Evolutionary conservation across 331 rosid genomes (phyloP).

Genomic region (Saraca asoca): DNA sequence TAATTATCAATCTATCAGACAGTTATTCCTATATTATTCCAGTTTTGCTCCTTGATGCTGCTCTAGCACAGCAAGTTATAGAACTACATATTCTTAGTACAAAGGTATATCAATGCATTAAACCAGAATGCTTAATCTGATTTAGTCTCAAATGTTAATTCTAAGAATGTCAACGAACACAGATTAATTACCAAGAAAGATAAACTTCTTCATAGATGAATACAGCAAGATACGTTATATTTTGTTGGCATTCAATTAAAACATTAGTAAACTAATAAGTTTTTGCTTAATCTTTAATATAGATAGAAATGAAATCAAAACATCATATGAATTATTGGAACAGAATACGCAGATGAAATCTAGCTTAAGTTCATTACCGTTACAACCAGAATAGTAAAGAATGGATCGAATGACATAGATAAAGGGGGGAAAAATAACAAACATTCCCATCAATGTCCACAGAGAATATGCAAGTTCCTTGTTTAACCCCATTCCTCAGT

Average conservation of each 20-base stretch:
- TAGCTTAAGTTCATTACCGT: not conserved
- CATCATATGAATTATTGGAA: not conserved
- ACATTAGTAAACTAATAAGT: not conserved
- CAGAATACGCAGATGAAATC: not conserved
- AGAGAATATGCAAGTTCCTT: not conserved
- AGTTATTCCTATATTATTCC: conserved; percentile 3
- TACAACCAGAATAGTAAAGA: not conserved
- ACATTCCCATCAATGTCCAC: not conserved
- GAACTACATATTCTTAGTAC: no score
- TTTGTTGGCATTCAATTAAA: not conserved
- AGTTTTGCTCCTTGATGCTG: not conserved
- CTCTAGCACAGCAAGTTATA: not conserved
- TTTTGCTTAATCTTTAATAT: no score
- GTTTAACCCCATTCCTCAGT: not conserved
- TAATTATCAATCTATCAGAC: not conserved
- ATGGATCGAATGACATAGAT: not conserved
- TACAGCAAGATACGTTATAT: no score
- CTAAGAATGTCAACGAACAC: not conserved
- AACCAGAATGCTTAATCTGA: no score
- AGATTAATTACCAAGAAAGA: not conserved
- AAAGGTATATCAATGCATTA: no score
- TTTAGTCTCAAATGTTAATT: not conserved
- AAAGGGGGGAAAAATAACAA: not conserved
- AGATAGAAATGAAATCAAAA: no score
- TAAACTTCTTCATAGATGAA: no score